Percentiles rank a stretch among this genome's conserved stretches.
These are phyloP conservation scores for Quercus suber DNA, from an alignment of 306 rosid species.

Conservation along the genomic window DNA sequence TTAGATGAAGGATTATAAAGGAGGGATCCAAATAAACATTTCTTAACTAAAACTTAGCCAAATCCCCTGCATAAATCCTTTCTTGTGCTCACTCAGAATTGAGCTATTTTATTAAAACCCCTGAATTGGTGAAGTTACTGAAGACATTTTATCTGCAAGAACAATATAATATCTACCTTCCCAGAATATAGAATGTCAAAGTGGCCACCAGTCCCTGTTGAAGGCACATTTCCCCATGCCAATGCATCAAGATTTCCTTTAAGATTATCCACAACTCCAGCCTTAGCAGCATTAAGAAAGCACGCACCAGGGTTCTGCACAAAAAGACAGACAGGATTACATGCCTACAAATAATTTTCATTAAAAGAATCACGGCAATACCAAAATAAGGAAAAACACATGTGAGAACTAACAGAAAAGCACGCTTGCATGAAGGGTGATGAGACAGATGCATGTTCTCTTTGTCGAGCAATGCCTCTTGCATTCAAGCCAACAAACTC, in stretches of 20 bases:
- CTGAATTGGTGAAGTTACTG: no score
- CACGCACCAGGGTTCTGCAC: slow-evolving; percentile 78
- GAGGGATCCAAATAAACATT: no score
- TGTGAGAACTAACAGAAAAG: slow-evolving; percentile 75
- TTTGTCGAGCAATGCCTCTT: slow-evolving; percentile 73
- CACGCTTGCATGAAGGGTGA: slow-evolving; percentile 94
- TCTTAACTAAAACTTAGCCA: no score
- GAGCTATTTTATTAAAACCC: no score
- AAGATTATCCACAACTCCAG: slow-evolving; percentile 61
- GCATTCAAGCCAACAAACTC: slow-evolving; percentile 84
- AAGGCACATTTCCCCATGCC: slow-evolving; percentile 82
- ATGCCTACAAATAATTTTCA: slow-evolving; percentile 4
- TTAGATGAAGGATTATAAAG: no score
- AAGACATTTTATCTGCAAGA: background rate
- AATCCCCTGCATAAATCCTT: no score
- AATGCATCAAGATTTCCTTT: slow-evolving; percentile 73
- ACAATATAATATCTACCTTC: slow-evolving; percentile 43
- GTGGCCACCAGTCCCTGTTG: slow-evolving; percentile 74
- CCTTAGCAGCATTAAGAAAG: slow-evolving; percentile 90
- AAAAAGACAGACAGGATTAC: slow-evolving; percentile 24
- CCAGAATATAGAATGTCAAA: slow-evolving; percentile 65
- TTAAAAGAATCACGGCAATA: slow-evolving; percentile 4
- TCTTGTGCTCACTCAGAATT: no score
- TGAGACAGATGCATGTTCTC: slow-evolving; percentile 55
- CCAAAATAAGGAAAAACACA: background rate